Base-by-base conservation (phyloP, 2,329 filamentous ascomycete species). In the Didymella lethalis region DNA sequence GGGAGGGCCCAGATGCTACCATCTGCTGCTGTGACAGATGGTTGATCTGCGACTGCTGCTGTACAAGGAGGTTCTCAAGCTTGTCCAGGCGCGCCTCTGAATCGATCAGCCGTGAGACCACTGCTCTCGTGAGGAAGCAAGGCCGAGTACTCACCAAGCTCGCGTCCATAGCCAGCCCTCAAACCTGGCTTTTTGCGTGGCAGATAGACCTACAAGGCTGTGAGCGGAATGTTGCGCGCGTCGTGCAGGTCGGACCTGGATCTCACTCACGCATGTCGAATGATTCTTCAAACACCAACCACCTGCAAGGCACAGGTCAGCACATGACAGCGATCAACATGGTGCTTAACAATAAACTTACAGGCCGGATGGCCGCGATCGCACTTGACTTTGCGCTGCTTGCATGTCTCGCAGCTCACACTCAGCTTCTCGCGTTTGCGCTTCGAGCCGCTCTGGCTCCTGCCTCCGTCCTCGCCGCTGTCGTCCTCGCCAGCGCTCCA, bases 341-440 rank as follows among this genome's bases (percentile, higher is more conserved):
- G 14, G 0, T 16, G 25, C 25, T 7, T n/a, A 8, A 18, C 14
- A 20, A 28, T 18, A 29, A 25, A 62, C 61, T 58, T 49, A 75
- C 88, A 91, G n/a, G 87, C 86, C 1, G 90, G 90, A 68, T 92
- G 89, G 5, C 87, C 88, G 34, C 91, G 86, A 77, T 93, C 90
- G 76, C 76, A 79, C 78, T 79, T 78, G 51, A 92, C 90, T 83
- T 93, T 94, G 80, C 91, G 83, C 76, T 90, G 88, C 78, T 93
- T 93, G 81, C 90, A 58, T 48, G 90, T 83, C 78, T 93, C 91
- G 72, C 91, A 86, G 68, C 81, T 84, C 32, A 85, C 84, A 48
- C 78, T 80, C 72, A 84, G 77, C 44, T 60, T 60, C 52, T 60
- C 57, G 43, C 83, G 75, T 72, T 82, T 83, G 61, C 82, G 81